phyloP scores from a whole-genome alignment of 495 filamentous ascomycete genomes.

The Pseudevernia furfuracea region DNA sequence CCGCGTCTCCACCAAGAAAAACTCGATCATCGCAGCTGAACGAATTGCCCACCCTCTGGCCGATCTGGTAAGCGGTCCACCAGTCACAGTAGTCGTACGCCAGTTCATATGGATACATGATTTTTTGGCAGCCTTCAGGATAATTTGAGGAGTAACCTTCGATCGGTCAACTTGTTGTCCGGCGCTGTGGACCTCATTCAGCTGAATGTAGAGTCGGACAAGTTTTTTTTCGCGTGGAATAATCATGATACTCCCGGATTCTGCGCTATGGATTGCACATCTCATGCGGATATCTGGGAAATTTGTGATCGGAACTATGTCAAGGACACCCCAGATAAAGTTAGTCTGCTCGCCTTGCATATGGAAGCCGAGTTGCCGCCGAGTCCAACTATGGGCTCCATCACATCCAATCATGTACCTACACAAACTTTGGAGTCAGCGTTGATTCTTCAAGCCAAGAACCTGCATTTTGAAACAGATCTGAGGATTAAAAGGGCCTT shows the following conservation, averaged over 20 bases:
- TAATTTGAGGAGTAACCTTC: constrained; percentile 50
- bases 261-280: constrained; percentile 58
- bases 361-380: constrained; percentile 49
- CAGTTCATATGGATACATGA: constrained; percentile 54
- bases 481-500: too few species aligned
- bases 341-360: constrained; percentile 58
- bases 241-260: constrained; percentile 57
- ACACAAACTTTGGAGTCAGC: too few species aligned
- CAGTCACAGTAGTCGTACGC: constrained; percentile 56
- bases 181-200: constrained; percentile 42
- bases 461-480: too few species aligned
- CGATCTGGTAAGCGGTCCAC: constrained; percentile 61
- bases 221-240: constrained; percentile 62
- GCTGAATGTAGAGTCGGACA: constrained; percentile 63
- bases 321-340: constrained; percentile 59
- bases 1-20: constrained; percentile 57
- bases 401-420: constrained; percentile 65
- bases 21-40: constrained; percentile 55
- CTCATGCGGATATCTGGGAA: constrained; percentile 65
- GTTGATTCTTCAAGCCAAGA: too few species aligned
- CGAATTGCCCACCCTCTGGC: constrained; percentile 60
- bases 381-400: constrained; percentile 55
- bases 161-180: constrained; percentile 40
- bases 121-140: constrained; percentile 53
- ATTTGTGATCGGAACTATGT: constrained; percentile 58